Conservation (phyloP, 805 yeast genomes). For the Lipomyces oligophaga region DNA sequence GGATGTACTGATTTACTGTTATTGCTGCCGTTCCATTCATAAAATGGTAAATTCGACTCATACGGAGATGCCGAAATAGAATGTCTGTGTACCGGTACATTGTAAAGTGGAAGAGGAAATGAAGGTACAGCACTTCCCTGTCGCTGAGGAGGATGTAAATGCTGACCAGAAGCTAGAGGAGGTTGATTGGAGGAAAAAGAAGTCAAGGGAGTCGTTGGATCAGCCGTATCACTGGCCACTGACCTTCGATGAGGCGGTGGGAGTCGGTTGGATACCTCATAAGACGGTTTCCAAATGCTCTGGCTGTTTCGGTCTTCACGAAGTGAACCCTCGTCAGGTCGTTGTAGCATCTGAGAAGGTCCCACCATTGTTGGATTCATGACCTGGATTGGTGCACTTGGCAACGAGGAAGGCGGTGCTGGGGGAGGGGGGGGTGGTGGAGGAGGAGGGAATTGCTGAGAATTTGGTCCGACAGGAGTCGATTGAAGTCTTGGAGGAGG, state of each 20-base stretch:
- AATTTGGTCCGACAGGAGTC: neutral
- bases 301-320: constrained; percentile 2
- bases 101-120: too few species aligned
- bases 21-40: constrained; percentile 3
- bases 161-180: neutral
- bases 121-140: too few species aligned
- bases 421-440: neutral
- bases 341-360: too few species aligned
- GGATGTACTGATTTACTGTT: neutral
- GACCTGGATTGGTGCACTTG: too few species aligned
- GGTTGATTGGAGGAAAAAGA: constrained; percentile 3
- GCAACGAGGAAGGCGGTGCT: neutral
- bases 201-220: constrained; percentile 7
- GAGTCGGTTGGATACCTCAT: too few species aligned
- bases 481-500: too few species aligned
- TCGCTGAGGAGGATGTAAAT: constrained; percentile 3
- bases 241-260: too few species aligned
- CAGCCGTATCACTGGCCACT: too few species aligned
- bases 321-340: too few species aligned
- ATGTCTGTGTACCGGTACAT: too few species aligned
- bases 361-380: too few species aligned
- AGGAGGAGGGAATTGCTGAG: constrained; percentile 22
- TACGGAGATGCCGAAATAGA: neutral
- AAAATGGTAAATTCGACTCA: neutral
- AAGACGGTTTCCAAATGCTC: too few species aligned